phyloP scores from a whole-genome alignment of 805 yeast genomes.

The Kazachstania viticola region DNA sequence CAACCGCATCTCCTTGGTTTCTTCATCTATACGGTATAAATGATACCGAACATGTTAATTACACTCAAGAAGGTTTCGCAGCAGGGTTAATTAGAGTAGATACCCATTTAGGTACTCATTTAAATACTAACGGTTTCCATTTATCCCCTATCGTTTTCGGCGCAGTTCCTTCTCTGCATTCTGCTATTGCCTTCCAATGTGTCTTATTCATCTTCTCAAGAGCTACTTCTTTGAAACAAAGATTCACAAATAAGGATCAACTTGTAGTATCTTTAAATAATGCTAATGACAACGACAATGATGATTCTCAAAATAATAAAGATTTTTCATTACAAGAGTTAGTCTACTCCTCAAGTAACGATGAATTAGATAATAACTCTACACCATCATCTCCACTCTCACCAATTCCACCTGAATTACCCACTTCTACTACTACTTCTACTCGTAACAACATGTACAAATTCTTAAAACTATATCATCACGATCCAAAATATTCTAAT shows the following conservation, averaged over 20 bases:
- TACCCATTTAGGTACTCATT: constrained; percentile 46
- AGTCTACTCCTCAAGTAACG: not conserved
- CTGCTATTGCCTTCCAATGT: constrained; percentile 50
- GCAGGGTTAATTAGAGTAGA: constrained; percentile 64
- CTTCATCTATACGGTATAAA: constrained; percentile 49
- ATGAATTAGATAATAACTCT: not conserved
- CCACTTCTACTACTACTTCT: too few relatives aligned
- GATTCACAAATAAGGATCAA: constrained; percentile 6
- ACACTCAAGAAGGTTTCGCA: constrained; percentile 56
- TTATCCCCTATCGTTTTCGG: constrained; percentile 62
- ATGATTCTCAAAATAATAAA: not conserved
- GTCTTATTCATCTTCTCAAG: constrained; percentile 34
- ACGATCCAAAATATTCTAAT: constrained; percentile 7
- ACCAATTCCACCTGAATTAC: too few relatives aligned
- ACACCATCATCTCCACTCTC: not conserved
- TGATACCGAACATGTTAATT: constrained; percentile 36
- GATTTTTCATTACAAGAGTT: not conserved
- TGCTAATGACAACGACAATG: not conserved
- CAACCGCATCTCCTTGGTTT: constrained; percentile 71
- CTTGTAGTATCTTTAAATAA: not conserved
- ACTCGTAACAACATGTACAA: too few relatives aligned
- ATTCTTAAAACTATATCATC: constrained; percentile 8
- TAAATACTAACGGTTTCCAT: constrained; percentile 52
- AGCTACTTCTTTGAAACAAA: constrained; percentile 15
- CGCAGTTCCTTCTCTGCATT: constrained; percentile 50